phyloP scores from a whole-genome alignment of 169 alveolate species.

The Plasmodium cynomolgi region DNA sequence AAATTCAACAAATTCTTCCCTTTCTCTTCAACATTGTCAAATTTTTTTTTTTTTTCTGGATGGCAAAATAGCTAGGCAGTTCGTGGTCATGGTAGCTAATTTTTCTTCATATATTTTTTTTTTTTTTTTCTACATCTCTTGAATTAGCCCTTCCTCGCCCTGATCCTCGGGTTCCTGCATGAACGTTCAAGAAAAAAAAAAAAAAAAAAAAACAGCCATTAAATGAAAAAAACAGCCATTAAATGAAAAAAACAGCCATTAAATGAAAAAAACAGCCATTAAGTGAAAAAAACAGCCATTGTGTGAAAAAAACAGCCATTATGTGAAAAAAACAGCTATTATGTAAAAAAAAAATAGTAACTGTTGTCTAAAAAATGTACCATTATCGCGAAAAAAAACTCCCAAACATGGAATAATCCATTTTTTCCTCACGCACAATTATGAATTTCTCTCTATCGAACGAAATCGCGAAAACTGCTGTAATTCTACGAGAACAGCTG shows the following conservation, averaged over 20 bases:
- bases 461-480: background rate
- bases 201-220: conserved; percentile 28
- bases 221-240: background rate
- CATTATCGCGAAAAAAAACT: background rate
- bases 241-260: background rate
- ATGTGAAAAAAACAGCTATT: background rate
- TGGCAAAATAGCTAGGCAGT: background rate
- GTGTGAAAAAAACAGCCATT: background rate
- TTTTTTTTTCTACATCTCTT: conserved; percentile 40
- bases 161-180: conserved; percentile 31
- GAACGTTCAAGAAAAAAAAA: conserved; percentile 42
- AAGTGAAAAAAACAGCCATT: background rate
- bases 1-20: background rate
- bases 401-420: conserved; percentile 1
- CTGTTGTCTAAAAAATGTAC: background rate
- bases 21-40: background rate
- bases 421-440: conserved; percentile 5
- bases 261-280: background rate
- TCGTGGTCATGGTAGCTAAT: background rate
- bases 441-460: background rate
- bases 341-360: background rate
- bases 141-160: conserved; percentile 28
- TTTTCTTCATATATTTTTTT: background rate
- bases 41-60: background rate
- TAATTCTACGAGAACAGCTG: background rate